Evolutionary conservation across 441 rosid genomes (phyloP), one percentile per base, ranked within the genome.

Genomic region (Erysimum cheiri): DNA sequence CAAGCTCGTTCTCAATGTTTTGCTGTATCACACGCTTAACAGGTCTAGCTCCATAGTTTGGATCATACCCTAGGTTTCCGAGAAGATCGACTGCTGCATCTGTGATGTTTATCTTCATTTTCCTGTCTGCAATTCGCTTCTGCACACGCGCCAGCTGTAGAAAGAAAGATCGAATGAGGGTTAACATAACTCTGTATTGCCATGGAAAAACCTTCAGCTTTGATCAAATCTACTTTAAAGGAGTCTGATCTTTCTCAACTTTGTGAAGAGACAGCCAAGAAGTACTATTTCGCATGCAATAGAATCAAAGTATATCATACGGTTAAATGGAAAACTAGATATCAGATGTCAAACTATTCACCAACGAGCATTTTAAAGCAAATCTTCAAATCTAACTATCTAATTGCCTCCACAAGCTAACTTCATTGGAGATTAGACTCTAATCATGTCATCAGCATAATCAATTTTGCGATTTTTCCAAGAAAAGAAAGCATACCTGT

Each of bases 1-100:
- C 99, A 2, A 93, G 90, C 73, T 96, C 97, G 46, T 96, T 93
- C 79, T 93, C 99, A 3, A 93, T 86, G 46, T 90, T 77, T 75
- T 90, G 97, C 75, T 93, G 98, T 77, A 96, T 91, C 78, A 93
- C 93, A 57, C 99, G 84, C 85, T 96, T 96, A 28, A 96, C 97
- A 0, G 99, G 98, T 77, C 99, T 82, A 2, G 98, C 99, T 58
- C 99, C 99, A 4, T 96, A 96, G 87, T 78, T 96, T 0, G 98
- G 97, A 71, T 93, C 98, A 50, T 93, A 93, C 19, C 99, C 98
- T 3, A 93, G 97, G 77, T 71, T 87, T 11, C 91, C 99, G 0
- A 96, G 89, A 68, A 91, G 92, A 60, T 87, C 86, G 36, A 88
- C 82, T 22, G 99, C 95, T 2, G 83, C 86, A 53, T 93, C 96